Evolutionary conservation across 1,139 yeast genomes (phyloP), one percentile per base, ranked within the genome.

Genomic region (Hyphopichia wangnamkhiaoensis): DNA sequence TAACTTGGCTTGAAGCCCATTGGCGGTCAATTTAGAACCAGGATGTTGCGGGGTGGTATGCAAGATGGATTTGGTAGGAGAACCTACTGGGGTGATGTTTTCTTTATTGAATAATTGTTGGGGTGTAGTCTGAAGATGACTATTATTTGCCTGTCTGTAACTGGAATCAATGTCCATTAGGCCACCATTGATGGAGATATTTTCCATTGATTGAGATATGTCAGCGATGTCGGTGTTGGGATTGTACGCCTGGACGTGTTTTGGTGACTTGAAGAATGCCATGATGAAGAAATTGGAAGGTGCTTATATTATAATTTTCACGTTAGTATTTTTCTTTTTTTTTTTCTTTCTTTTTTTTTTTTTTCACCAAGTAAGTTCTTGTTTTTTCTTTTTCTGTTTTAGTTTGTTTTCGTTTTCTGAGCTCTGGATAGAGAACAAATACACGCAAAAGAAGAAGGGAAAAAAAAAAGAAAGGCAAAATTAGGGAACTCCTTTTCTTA

Each of bases 181-280:
- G 37, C 60, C 59, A 37, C 62, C 57, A 38, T 53, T 47, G 21
- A 72, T 59, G 34, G 75, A 69, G 13, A 72, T 69, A 48, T 71
- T 71, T 48, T 72, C 78, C 68, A 72, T 65, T 31, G 72, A 61
- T 43, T 67, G 74, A 16, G 76, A 69, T 36, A 72, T 58, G 43
- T 71, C 74, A 24, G 63, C 66, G 40, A 65, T 53, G 31, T 55
- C 53, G 35, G 10, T 10, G 6, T 32, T 32, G 31, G n/a, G n/a
- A 28, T 28, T 28, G 9, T 27, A 12, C 34, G 36, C 32, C 29
- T 35, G 38, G 33, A 38, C 38, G 29, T 27, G 40, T 19, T 34
- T 21, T n/a, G 31, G 31, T 7, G 31, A 18, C 21, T 30, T 35
- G 24, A 35, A 35, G 14, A 35, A 23, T 5, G 37, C 33, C 37